These are phyloP conservation scores for Rhodamnia rubescens DNA, from an alignment of 345 rosid genomes.

Conservation along the genomic window DNA sequence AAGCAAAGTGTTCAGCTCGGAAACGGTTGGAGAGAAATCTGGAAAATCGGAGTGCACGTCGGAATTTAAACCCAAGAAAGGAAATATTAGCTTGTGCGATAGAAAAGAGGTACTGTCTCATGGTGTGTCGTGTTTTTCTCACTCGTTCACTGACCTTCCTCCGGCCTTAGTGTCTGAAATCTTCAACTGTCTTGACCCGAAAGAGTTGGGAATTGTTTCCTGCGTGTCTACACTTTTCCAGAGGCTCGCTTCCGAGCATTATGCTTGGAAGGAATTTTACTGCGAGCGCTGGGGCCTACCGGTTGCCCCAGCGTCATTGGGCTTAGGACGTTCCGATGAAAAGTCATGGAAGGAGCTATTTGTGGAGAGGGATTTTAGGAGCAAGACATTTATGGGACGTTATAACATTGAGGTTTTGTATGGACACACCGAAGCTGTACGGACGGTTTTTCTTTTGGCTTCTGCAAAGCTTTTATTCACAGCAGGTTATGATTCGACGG, in stretches of 20 bases:
- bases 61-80: conserved; percentile 1
- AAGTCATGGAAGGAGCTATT: conserved; percentile 79
- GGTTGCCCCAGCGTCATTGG: conserved; percentile 3
- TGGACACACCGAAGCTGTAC: conserved; percentile 89
- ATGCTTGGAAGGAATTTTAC: conserved; percentile 83
- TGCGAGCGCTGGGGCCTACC: conserved; percentile 88
- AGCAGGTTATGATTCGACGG: conserved; percentile 71
- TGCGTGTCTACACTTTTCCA: conserved; percentile 65
- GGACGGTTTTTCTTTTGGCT: conserved; percentile 56
- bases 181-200: conserved; percentile 65
- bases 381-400: conserved; percentile 62
- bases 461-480: conserved; percentile 79
- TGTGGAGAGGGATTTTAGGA: conserved; percentile 88
- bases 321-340: conserved; percentile 29
- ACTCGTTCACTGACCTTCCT: conserved; percentile 71
- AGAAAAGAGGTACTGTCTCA: conserved; percentile 15
- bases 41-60: conserved; percentile 12
- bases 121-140: conserved; percentile 14
- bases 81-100: neutral
- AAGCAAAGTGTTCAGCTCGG: neutral
- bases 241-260: conserved; percentile 68
- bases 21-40: conserved; percentile 3
- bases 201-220: conserved; percentile 77
- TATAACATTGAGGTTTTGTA: conserved; percentile 50
- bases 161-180: conserved; percentile 71